Evolutionary conservation across 768 basidiomycete species (phyloP).

Genomic region (Agrocybe chaxingu): DNA sequence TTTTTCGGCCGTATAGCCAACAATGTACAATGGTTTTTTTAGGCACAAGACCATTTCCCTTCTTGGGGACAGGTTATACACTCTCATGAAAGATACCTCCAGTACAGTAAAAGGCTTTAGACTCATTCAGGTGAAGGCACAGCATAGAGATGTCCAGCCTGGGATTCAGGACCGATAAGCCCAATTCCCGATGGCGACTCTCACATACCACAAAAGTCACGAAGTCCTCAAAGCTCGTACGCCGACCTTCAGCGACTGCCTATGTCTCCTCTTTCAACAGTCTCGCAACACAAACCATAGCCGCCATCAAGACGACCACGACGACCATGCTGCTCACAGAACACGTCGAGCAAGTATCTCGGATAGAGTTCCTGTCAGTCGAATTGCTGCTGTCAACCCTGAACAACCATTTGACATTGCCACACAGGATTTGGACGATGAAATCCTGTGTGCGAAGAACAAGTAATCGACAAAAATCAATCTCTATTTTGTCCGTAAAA

Average conservation of each 20-base stretch:
- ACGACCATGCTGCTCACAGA: constrained; percentile 43
- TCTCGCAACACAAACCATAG: neutral
- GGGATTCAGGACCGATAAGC: too few species aligned
- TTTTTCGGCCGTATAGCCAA: too few species aligned
- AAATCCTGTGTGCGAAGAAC: constrained; percentile 39
- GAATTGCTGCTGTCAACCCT: constrained; percentile 58
- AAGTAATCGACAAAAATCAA: too few species aligned
- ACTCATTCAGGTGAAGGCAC: too few species aligned
- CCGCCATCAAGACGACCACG: constrained; percentile 13
- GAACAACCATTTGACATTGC: constrained; percentile 58
- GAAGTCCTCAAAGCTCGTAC: constrained; percentile 70
- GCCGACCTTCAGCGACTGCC: constrained; percentile 78
- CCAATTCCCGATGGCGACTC: too few species aligned
- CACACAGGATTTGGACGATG: constrained; percentile 66
- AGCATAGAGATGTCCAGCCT: too few species aligned
- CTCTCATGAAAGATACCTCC: too few species aligned
- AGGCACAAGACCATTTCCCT: too few species aligned
- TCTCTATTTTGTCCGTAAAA: too few species aligned
- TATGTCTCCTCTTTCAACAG: constrained; percentile 24
- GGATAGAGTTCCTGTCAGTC: constrained; percentile 58
- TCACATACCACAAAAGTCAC: constrained; percentile 32
- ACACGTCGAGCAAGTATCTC: constrained; percentile 61
- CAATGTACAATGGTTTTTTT: too few species aligned
- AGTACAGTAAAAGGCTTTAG: too few species aligned
- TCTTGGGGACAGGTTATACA: too few species aligned